Evolutionary conservation across 139 green algal genomes (phyloP), one percentile per base, ranked within the genome.

Genomic region (Volvox africanus): DNA sequence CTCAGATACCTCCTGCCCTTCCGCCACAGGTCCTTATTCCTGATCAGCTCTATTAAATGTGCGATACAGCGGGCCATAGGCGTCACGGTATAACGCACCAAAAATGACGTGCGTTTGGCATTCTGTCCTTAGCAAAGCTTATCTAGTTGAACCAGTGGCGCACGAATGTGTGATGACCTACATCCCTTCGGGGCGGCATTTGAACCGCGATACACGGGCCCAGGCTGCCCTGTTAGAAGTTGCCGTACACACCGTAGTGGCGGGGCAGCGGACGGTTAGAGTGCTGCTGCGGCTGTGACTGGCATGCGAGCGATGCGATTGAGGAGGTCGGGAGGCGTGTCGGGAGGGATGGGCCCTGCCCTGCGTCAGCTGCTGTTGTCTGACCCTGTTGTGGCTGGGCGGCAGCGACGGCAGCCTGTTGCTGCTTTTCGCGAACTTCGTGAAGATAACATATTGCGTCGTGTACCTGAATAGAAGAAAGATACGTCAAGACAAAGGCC

Each of bases 11-110:
- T 55, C 9, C 44, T 55, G 44, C 44, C 44, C 44, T 55, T 55
- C 44, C 44, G 5, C 44, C 44, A 20, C 85, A 89, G 85, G 85
- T 89, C 33, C 85, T 89, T n/a, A 89, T 89, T 26, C 85, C 85
- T 22, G 85, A 89, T 26, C 69, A 89, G 28, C 69, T 89, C 9
- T 89, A 89, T 22, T 67, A 32, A 32, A 30, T n/a, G 16, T 17
- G 36, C 14, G 30, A 68, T 30, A 35, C 17, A 30, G 44, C 22
- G 16, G 28, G 9, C 44, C 44, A 55, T 55, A 9, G 44, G 44
- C 44, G 44, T 55, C 44, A 5, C 44, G 9, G 44, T 9, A n/a
- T n/a, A n/a, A n/a, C n/a, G n/a, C n/a, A n/a, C n/a, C n/a, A n/a
- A n/a, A n/a, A n/a, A n/a, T n/a, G n/a, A n/a, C 44, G 44, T 55